phyloP scores from a whole-genome alignment of 331 rosid species.

The Arachis monticola region DNA sequence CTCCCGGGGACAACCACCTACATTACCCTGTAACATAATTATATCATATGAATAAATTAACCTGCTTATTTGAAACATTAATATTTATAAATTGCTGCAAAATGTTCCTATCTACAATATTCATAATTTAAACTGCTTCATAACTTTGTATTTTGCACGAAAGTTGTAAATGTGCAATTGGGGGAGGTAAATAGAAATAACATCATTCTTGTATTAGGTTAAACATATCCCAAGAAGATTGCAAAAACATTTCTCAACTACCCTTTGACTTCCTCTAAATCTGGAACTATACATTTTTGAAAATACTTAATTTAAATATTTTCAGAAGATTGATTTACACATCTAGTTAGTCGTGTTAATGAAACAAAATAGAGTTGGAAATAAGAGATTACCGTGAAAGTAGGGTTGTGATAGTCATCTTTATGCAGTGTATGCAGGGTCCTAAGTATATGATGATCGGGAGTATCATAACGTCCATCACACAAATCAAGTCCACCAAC shows the following conservation, averaged over 20 bases:
- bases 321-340: conserved; percentile 4
- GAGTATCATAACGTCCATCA: conserved; percentile 92
- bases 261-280: conserved; percentile 29
- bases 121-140: conserved; percentile 26
- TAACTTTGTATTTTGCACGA: neutral
- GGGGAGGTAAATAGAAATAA: conserved; percentile 6
- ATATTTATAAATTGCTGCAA: conserved; percentile 19
- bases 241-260: neutral
- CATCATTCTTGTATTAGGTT: neutral
- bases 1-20: conserved; percentile 90
- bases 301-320: conserved; percentile 1
- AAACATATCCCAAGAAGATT: conserved; percentile 6
- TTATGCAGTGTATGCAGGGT: conserved; percentile 74
- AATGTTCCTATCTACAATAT: conserved; percentile 14
- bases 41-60: conserved; percentile 31
- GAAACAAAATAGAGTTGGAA: conserved; percentile 32
- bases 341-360: conserved; percentile 27
- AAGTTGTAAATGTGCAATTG: neutral
- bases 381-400: conserved; percentile 69
- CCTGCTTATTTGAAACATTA: conserved; percentile 7
- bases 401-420: conserved; percentile 97
- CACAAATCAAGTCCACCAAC: conserved; percentile 98
- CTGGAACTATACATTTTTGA: conserved; percentile 11
- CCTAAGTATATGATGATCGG: conserved; percentile 71
- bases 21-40: conserved; percentile 64